Base-by-base conservation (phyloP, 2,329 filamentous ascomycete species). In the Trichoderma cornu-damae region DNA sequence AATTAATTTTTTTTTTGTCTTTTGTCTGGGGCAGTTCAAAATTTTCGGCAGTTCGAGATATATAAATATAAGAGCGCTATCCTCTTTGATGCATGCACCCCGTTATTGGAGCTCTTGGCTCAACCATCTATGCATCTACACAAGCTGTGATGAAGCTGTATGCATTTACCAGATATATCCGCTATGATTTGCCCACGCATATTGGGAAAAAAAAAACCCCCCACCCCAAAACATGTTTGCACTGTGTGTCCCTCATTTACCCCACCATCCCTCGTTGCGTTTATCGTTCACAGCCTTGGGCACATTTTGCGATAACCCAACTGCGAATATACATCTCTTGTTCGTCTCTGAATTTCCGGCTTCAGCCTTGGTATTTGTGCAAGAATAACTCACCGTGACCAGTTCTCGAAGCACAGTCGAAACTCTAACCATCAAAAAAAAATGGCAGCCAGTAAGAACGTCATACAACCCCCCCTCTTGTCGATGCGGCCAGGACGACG, bases 241-340 rank as follows among this genome's bases (percentile, higher is more conserved):
- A 70, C 68, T 70, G 69, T 72, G 68, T 51, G 57, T 48, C 38
- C 54, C 47, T 49, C 58, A 38, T 35, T 30, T 68, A 68, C 67
- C 68, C 67, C 70, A 69, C 69, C 68, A 70, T 65, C 66, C 61
- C 61, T 63, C 60, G 59, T 60, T 58, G 52, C 52, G 57, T 63
- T 61, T 62, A 59, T 57, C 57, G 59, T 61, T 60, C 61, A 50
- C 57, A 46, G 58, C 57, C 53, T 68, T 60, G 63, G 65, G 64
- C 65, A 70, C 64, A 69, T 67, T 69, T 69, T 70, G 68, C 68
- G 67, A 70, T 64, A 64, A 47, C 64, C 64, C 61, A 65, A 65
- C 65, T 54, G 55, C 42, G 42, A 50, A 38, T 38, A 32, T 26
- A 24, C 14, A 35, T 18, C 51, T 18, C 11, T 54, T 37, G 38